Evolutionary conservation across 495 filamentous ascomycete genomes (phyloP).

Genomic region (Bombardia bombarda): DNA sequence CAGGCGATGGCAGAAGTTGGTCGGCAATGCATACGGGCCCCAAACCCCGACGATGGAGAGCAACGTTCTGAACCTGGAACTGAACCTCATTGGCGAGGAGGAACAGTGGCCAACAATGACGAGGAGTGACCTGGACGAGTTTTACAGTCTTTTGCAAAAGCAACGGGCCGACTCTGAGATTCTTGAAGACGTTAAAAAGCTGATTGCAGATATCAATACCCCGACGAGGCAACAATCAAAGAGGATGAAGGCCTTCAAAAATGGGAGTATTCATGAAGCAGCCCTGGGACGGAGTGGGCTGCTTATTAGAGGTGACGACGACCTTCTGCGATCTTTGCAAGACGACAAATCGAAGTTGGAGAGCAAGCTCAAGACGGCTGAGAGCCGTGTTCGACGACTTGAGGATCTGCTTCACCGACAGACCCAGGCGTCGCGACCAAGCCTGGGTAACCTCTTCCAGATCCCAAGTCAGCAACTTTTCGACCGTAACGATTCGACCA

Average conservation of each 20-base stretch:
- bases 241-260: conserved; percentile 86
- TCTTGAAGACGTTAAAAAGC: conserved; percentile 45
- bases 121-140: conserved; percentile 57
- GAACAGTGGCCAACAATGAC: conserved; percentile 64
- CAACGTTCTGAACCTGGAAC: conserved; percentile 65
- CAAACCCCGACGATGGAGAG: conserved; percentile 26
- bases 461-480: conserved; percentile 25
- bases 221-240: conserved; percentile 70
- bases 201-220: conserved; percentile 54
- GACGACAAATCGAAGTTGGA: conserved; percentile 75
- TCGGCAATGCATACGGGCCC: conserved; percentile 50
- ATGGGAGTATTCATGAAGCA: conserved; percentile 87
- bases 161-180: conserved; percentile 40
- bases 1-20: conserved; percentile 81
- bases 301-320: conserved; percentile 72
- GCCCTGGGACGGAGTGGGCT: conserved; percentile 71
- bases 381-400: conserved; percentile 83
- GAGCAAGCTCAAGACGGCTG: conserved; percentile 74
- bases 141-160: conserved; percentile 51
- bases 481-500: conserved; percentile 33
- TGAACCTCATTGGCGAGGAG: conserved; percentile 76
- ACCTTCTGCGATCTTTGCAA: conserved; percentile 57
- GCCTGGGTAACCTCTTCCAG: conserved; percentile 58
- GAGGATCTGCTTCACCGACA: conserved; percentile 92
- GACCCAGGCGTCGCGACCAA: conserved; percentile 61